Evolutionary conservation across 2,329 filamentous ascomycete species (phyloP).

Genomic region (Colletotrichum lindemuthianum): DNA sequence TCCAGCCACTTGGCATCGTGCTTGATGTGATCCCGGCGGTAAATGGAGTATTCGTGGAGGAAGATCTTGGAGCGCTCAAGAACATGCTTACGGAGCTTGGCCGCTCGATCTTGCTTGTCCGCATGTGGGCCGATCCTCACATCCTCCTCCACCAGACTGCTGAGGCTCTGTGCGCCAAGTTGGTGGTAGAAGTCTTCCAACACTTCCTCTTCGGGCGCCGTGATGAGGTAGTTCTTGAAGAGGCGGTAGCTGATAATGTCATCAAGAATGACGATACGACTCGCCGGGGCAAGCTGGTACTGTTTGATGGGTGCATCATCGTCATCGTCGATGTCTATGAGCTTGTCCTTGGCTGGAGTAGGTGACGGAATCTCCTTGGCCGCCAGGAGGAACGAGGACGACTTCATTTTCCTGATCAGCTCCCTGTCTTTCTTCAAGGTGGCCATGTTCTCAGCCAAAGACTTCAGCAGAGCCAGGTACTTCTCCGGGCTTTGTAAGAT

Average conservation of each 20-base stretch:
- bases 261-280: constrained; percentile 81
- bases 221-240: constrained; percentile 86
- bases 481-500: constrained; percentile 85
- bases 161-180: constrained; percentile 82
- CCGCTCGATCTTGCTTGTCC: constrained; percentile 74
- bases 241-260: constrained; percentile 90
- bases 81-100: constrained; percentile 80
- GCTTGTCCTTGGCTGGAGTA: constrained; percentile 54
- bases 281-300: constrained; percentile 79
- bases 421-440: constrained; percentile 81
- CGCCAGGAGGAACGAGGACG: constrained; percentile 81
- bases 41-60: constrained; percentile 78
- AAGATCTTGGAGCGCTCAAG: constrained; percentile 91
- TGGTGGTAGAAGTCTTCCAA: constrained; percentile 86
- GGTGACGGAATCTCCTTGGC: constrained; percentile 74
- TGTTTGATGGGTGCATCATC: constrained; percentile 72
- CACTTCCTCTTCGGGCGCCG: constrained; percentile 87
- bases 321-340: constrained; percentile 66
- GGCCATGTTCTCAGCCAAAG: constrained; percentile 77
- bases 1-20: constrained; percentile 93
- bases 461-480: constrained; percentile 84
- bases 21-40: constrained; percentile 79
- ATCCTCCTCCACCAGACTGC: constrained; percentile 81
- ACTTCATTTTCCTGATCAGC: constrained; percentile 80
- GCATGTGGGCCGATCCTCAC: constrained; percentile 74